Conservation (phyloP, 148 eudicot genomes). For the Limonium bicolor region DNA sequence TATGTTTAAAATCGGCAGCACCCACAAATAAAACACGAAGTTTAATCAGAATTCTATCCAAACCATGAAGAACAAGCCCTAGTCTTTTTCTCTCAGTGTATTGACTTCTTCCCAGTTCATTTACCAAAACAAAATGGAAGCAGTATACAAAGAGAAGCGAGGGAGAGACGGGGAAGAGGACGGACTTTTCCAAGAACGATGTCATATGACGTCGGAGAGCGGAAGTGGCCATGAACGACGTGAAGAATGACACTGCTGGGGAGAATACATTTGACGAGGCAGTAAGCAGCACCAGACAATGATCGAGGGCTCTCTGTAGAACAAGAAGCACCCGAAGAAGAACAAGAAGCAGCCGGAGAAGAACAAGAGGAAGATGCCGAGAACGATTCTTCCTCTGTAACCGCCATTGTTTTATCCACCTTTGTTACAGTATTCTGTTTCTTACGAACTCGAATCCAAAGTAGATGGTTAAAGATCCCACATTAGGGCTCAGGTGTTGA, state of each 20-base stretch:
- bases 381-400: slow-evolving; percentile 67
- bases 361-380: slow-evolving; percentile 27
- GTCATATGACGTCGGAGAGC: slow-evolving; percentile 61
- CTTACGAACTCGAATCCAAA: too few relatives aligned
- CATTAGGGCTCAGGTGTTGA: too few relatives aligned
- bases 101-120: too few relatives aligned
- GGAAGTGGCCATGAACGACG: slow-evolving; percentile 61
- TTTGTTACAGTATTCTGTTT: too few relatives aligned
- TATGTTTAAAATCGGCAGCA: too few relatives aligned
- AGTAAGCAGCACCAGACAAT: slow-evolving; percentile 30
- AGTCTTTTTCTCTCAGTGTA: too few relatives aligned
- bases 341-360: slow-evolving; percentile 24
- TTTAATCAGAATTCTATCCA: too few relatives aligned
- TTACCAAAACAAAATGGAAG: too few relatives aligned
- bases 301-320: slow-evolving; percentile 1
- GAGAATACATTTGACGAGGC: slow-evolving; percentile 70
- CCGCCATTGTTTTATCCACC: slow-evolving; percentile 44
- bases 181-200: slow-evolving; percentile 69
- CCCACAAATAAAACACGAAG: too few relatives aligned
- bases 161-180: not conserved
- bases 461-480: too few relatives aligned
- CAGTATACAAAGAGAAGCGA: slow-evolving; percentile 4
- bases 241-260: slow-evolving; percentile 77
- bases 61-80: too few relatives aligned
- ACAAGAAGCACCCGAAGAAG: slow-evolving; percentile 34